Evolutionary conservation across 331 rosid genomes (phyloP).

Genomic region (Quercus phellos): DNA sequence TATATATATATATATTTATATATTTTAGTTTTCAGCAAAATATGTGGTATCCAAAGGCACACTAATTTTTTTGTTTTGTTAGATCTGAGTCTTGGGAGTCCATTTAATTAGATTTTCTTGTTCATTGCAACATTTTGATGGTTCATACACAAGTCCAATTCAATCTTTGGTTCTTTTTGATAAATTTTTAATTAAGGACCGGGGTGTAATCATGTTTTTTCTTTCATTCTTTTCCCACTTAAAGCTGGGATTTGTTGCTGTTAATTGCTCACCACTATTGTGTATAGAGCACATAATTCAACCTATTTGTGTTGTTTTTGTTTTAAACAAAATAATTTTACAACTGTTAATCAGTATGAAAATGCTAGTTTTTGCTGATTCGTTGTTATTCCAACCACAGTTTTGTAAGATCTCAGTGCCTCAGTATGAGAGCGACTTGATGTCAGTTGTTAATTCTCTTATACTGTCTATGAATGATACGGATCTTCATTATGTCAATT

Average conservation of each 20-base stretch:
- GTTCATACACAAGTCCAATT: not conserved
- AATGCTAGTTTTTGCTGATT: not conserved
- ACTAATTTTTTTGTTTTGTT: not conserved
- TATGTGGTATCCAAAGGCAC: too few species aligned
- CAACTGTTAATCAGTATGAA: not conserved
- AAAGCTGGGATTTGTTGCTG: not conserved
- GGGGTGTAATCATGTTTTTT: not conserved
- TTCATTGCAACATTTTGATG: not conserved
- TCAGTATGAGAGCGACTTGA: conserved; percentile 63
- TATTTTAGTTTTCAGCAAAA: too few species aligned
- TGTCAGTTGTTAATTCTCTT: conserved; percentile 67
- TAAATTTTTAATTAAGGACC: not conserved
- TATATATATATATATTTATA: too few species aligned
- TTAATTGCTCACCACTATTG: not conserved
- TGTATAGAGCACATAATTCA: not conserved
- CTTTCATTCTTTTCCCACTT: not conserved
- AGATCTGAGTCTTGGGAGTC: not conserved
- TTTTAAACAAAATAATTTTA: not conserved
- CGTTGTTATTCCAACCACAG: conserved; percentile 37
- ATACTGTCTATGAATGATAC: conserved; percentile 56
- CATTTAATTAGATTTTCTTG: not conserved
- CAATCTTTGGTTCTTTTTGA: not conserved
- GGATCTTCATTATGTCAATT: conserved; percentile 45
- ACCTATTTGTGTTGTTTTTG: not conserved
- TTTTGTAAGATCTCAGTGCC: conserved; percentile 54